Evolutionary conservation across 441 rosid species (phyloP), one percentile per base, ranked within the genome.

Genomic region (Adansonia gregorii): DNA sequence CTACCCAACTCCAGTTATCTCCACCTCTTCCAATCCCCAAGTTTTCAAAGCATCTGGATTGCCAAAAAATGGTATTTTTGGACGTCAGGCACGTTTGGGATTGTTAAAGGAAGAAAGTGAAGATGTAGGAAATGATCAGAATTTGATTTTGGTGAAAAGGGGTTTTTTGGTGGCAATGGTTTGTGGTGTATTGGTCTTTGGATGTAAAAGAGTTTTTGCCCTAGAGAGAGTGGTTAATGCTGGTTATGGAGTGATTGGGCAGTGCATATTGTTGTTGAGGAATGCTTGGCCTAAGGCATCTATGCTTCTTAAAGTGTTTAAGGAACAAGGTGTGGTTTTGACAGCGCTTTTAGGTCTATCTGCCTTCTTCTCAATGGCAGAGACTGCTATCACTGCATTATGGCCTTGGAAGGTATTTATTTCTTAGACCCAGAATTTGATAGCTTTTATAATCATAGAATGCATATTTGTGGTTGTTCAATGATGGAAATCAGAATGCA

Each of bases 301-400:
- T 51, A 95, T 89, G 88, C 89, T 96, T 79, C 90, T 96, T 74
- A 83, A 14, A 65, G 90, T 96, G 78, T 86, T 96, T 45, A 94
- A 86, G 77, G 99, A 96, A 85, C 99, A 96, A 79, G 99, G 98
- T 76, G 77, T 92, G 61, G 69, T 96, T 54, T 82, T 96, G 88
- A 93, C 97, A 35, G 90, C 87, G 6, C 89, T 96, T 78, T 61
- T 96, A 64, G 88, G 98, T 60, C 89, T 94, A 15, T 96, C 99
- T 9, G 99, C 99, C 8, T 96, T 96, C 85, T 94, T 94, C 82
- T 96, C 99, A 54, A 96, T 96, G 99, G 98, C 99, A 7, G 99
- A 96, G 92, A 96, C 99, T 67, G 89, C 99, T 46, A 96, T 96
- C 51, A 96, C 99, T 20, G 94, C 97, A 8, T 81, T 96, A 55